Evolutionary conservation across 179 eudicot genomes (phyloP), one percentile per base, ranked within the genome.

Genomic region (Patellifolia procumbens): DNA sequence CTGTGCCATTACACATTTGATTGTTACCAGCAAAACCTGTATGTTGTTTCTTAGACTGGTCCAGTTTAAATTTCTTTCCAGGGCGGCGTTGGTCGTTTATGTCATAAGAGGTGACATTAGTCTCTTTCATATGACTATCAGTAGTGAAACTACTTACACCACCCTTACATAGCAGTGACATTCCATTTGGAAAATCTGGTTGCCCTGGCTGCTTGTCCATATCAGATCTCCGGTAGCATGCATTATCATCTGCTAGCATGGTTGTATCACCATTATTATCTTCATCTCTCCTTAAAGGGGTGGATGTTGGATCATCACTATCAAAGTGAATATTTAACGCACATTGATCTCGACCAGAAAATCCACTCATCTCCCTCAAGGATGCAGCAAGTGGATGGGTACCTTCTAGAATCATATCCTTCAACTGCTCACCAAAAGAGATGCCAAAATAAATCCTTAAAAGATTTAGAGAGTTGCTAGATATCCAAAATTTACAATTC

Each of bases 381-480:
- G 85, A 83, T 65, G 78, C 76, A 77, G 70, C 81, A 72, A 83
- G 46, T 62, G 88, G 81, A 70, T 81, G 81, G 49, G 53, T 78
- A 59, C 86, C 89, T 69, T 84, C 78, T 51, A 83, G 78, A 79
- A 91, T 82, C n/a, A 79, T 74, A 85, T 84, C 83, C 85, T 90
- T 83, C 83, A 93, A 79, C 98, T 93, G 85, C 56, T 70, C 37
- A 51, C 28, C 34, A 31, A n/a, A 62, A 74, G 26, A 13, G 82
- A 31, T 22, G 45, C 29, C 11, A 28, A 59, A 67, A 64, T 13
- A 69, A 26, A 70, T 49, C 13, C 42, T 70, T 22, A 24, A 39
- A 32, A 65, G 29, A 24, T 45, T 56, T 59, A 20, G 7, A 58
- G 1, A n/a, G n/a, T n/a, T n/a, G n/a, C n/a, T n/a, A n/a, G n/a